A percentile compares a stretch with the other conserved stretches of the same genome.
phyloP scores from a whole-genome alignment of 2,329 filamentous ascomycete genomes.

The Amphichorda felina region DNA sequence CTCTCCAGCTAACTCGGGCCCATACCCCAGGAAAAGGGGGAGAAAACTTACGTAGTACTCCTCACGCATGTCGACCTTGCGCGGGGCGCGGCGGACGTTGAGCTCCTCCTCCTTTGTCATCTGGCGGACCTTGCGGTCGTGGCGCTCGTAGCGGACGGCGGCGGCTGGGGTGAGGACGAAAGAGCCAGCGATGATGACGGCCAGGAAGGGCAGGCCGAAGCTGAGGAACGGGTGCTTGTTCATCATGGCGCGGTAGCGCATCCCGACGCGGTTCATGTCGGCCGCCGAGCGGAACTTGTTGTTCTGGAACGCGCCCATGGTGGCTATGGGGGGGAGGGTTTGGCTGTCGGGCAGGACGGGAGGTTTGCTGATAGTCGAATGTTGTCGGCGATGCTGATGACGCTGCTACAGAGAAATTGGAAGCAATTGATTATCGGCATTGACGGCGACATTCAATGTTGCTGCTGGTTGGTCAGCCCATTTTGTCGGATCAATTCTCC shows the following conservation, averaged over 20 bases:
- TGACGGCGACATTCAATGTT: too few relatives aligned
- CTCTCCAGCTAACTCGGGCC: too few relatives aligned
- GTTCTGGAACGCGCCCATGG: conserved; percentile 44
- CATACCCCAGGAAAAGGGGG: too few relatives aligned
- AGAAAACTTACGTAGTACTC: conserved; percentile 66
- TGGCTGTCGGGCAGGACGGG: background rate
- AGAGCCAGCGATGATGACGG: conserved; percentile 79
- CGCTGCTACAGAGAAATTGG: too few relatives aligned
- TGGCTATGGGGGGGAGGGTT: conserved; percentile 1
- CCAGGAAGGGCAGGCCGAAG: conserved; percentile 88
- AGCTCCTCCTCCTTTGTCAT: conserved; percentile 79
- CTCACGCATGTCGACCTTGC: conserved; percentile 69
- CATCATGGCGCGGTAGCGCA: conserved; percentile 65
- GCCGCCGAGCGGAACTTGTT: conserved; percentile 61
- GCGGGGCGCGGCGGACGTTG: conserved; percentile 58
- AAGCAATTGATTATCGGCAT: too few relatives aligned
- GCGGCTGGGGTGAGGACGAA: conserved; percentile 93
- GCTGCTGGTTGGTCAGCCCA: too few relatives aligned
- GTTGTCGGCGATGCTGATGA: too few relatives aligned
- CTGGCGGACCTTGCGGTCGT: conserved; percentile 82
- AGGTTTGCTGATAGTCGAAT: background rate
- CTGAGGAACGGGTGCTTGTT: conserved; percentile 76
- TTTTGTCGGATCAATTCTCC: too few relatives aligned
- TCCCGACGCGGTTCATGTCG: conserved; percentile 57
- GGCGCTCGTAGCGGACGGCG: conserved; percentile 83